Base-by-base conservation (phyloP, 495 filamentous ascomycete genomes). In the Astrothelium macrocarpum region DNA sequence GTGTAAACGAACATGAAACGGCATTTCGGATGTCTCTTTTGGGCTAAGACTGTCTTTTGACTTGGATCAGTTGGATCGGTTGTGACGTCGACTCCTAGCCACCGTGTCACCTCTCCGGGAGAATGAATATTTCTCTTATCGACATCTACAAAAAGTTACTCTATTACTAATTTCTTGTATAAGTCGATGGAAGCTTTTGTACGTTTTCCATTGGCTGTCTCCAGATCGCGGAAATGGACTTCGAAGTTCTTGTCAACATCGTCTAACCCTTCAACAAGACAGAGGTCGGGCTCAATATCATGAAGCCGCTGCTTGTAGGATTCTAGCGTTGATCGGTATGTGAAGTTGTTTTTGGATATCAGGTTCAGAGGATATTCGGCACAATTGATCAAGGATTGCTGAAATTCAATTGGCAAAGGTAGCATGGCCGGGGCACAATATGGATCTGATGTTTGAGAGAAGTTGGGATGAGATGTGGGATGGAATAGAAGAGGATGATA, bases 71-170 rank as follows among this genome's bases (percentile, higher is more conserved):
- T 23, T 14, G 14, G 46, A 39, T 46, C 46, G 9, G 43, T 12
- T 2, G 32, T 25, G 25, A 59, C n/a, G 3, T 9, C 28, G 23
- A 39, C 46, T 18, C 62, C 62, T 2, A 63, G 32, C 62, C 62
- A 63, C 20, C 29, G 18, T 5, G 45, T 59, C 23, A 63, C 28
- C 14, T 46, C 62, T 2, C 59, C 45, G 2, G 62, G 62, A 10
- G 62, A 63, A 59, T 59, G 62, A 1, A 59, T 36, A 25, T 63
- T 63, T 28, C 16, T 58, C 49, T 63, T 63, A 42, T 63, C 45
- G 25, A 58, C 16, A 11, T 7, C 62, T 63, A 28, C 2, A 7
- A 7, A 32, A 32, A 31, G 16, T 32, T 9, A 2, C 11, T 1
- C 2, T 9, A n/a, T 63, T 59, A 20, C 7, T 10, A 49, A 3